Evolutionary conservation across 306 rosid genomes (phyloP), one percentile per base, ranked within the genome.

Genomic region (Begonia fuchsioides): DNA sequence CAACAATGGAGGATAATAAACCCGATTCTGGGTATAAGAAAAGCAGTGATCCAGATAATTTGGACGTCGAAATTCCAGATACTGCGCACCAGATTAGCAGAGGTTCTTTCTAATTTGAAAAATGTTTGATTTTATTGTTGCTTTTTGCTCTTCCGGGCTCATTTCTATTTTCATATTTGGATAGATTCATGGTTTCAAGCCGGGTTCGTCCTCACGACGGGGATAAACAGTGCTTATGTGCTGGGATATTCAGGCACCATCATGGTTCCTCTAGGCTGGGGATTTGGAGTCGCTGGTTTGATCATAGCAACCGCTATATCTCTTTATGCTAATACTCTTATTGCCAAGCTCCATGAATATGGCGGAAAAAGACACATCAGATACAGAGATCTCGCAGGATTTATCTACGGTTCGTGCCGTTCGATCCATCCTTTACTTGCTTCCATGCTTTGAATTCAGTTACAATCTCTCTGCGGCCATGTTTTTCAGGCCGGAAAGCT

Each of bases 261-360:
- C 59, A 84, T 90, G 97, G 93, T 90, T 50, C 97, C 92, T 49
- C 65, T 90, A 16, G 95, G 95, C 54, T 90, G 97, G 97, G 12
- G 46, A 1, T 63, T 60, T 50, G 97, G 97, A 11, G 82, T 76
- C 0, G 56, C 77, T 14, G 95, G 97, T 57, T 68, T 90, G 19
- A 18, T 90, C 58, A 51, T 58, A n/a, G 95, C 94, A 12, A 71
- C 93, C 1, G 74, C 69, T 0, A 76, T 90, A 13, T 90, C 97
- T 11, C 71, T 90, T 14, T 79, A 79, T 60, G 95, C 95, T 11
- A 90, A 79, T 56, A 14, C 86, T 58, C 92, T 90, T 45, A 38
- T 90, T 55, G 97, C 97, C 57, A 79, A 58, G 82, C 93, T 90
- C 12, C 97, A 90, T 77, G 90, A 79, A 61, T 69, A 60, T 49